A percentile compares a stretch with the other conserved stretches of the same genome.
These are phyloP conservation scores for Phytophthora hybrid DNA, from an alignment of 352 stramenopile species.

Conservation along the genomic window DNA sequence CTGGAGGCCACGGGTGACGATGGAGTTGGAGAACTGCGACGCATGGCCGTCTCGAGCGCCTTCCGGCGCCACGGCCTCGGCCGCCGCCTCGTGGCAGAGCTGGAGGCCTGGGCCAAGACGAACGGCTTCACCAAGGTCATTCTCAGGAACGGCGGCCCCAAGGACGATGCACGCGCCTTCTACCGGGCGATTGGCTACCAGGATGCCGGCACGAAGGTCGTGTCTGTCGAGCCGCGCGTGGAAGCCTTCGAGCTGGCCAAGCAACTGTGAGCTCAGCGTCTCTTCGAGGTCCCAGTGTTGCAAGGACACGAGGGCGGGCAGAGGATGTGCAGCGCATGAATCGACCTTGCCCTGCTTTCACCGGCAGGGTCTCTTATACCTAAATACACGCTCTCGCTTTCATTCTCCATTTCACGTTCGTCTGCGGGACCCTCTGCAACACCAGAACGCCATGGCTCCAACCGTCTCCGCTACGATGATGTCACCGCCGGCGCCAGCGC, in stretches of 20 bases:
- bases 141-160: slow-evolving; percentile 49
- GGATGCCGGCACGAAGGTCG: slow-evolving; percentile 29
- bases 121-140: slow-evolving; percentile 43
- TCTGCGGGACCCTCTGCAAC: neutral
- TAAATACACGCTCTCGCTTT: neutral
- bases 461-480: slow-evolving; percentile 15
- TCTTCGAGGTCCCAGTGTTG: slow-evolving; percentile 3
- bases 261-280: slow-evolving; percentile 30
- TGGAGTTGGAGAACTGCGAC: slow-evolving; percentile 49
- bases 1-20: slow-evolving; percentile 42
- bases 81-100: slow-evolving; percentile 43
- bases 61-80: slow-evolving; percentile 53
- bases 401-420: slow-evolving; percentile 21
- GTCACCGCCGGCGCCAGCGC: neutral
- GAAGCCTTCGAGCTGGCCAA: slow-evolving; percentile 48
- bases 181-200: slow-evolving; percentile 49
- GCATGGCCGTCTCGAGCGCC: slow-evolving; percentile 48
- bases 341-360: neutral
- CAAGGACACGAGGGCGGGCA: slow-evolving; percentile 9
- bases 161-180: slow-evolving; percentile 45
- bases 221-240: slow-evolving; percentile 45
- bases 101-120: slow-evolving; percentile 50
- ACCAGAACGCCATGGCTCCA: slow-evolving; percentile 19
- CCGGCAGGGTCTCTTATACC: slow-evolving; percentile 13
- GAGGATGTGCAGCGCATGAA: neutral